Evolutionary conservation across 2,329 filamentous ascomycete species (phyloP).

Genomic region (Mycosphaerelloides madeirae): DNA sequence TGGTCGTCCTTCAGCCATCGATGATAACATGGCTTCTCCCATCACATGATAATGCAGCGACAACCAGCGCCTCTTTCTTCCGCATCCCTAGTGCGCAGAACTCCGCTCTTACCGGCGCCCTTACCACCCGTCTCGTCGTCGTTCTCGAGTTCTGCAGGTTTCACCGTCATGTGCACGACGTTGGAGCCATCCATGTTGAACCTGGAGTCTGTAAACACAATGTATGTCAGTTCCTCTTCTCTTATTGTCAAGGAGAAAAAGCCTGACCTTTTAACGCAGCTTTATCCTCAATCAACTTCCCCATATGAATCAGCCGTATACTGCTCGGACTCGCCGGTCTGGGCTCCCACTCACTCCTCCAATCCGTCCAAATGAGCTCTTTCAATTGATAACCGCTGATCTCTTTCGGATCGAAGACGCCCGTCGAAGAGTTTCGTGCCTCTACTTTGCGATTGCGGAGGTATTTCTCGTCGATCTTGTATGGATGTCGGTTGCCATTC

Average conservation of each 20-base stretch:
- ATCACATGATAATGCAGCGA: constrained; percentile 57
- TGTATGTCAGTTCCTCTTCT: neutral
- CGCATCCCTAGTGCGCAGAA: constrained; percentile 36
- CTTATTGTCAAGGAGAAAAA: too few species aligned
- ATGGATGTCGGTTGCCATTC: constrained; percentile 78
- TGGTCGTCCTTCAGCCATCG: neutral
- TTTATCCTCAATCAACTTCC: constrained; percentile 86
- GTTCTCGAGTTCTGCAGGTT: constrained; percentile 76
- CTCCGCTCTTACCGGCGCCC: constrained; percentile 56
- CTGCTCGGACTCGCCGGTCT: constrained; percentile 80
- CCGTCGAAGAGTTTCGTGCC: constrained; percentile 63
- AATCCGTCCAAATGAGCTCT: constrained; percentile 87
- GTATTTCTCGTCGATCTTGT: constrained; percentile 84
- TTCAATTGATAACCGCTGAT: constrained; percentile 93
- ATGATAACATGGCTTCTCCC: neutral
- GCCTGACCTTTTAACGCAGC: constrained; percentile 69
- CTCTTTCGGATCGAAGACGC: constrained; percentile 68
- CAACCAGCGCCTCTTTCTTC: constrained; percentile 58
- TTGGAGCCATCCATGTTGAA: constrained; percentile 72
- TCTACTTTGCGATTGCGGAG: constrained; percentile 73
- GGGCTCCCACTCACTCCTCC: constrained; percentile 81
- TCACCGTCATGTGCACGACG: constrained; percentile 91
- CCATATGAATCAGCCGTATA: constrained; percentile 88
- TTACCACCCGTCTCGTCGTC: constrained; percentile 66
- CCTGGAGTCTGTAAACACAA: constrained; percentile 60